These are phyloP conservation scores for Pythium myriotylum DNA, from an alignment of 352 stramenopile species.

Conservation along the genomic window DNA sequence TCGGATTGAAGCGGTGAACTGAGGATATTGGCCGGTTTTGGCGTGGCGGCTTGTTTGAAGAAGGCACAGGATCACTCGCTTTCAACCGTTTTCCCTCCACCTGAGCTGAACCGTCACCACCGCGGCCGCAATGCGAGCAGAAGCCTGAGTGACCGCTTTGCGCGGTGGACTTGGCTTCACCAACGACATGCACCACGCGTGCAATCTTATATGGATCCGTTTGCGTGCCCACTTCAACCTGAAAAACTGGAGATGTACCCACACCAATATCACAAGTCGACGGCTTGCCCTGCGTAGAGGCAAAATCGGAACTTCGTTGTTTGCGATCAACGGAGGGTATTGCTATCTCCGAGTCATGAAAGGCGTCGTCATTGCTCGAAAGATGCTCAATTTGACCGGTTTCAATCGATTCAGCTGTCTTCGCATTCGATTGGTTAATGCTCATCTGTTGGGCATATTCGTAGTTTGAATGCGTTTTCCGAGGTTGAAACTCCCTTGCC, in stretches of 20 bases:
- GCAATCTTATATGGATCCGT: constrained; percentile 17
- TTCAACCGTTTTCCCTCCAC: neutral
- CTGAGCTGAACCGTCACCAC: neutral
- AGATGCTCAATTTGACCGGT: too few species aligned
- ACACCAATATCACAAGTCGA: neutral
- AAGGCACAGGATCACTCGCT: neutral
- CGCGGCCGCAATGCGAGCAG: constrained; percentile 17
- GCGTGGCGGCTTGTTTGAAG: neutral
- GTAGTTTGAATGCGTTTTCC: constrained; percentile 6
- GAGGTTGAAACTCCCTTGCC: constrained; percentile 32
- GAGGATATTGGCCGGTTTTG: neutral
- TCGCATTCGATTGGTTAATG: too few species aligned
- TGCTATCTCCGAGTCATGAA: too few species aligned
- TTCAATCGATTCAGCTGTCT: too few species aligned
- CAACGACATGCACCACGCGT: neutral
- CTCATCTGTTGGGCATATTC: neutral
- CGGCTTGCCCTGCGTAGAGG: constrained; percentile 2
- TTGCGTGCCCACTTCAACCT: constrained; percentile 10
- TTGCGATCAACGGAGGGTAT: too few species aligned
- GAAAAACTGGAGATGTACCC: neutral
- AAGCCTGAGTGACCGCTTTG: neutral
- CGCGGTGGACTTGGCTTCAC: neutral
- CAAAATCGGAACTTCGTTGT: neutral
- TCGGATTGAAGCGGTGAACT: constrained; percentile 40
- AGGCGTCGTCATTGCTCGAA: too few species aligned